Evolutionary conservation across 2,329 filamentous ascomycete species (phyloP).

Genomic region (Dryadomyces sulphureus): DNA sequence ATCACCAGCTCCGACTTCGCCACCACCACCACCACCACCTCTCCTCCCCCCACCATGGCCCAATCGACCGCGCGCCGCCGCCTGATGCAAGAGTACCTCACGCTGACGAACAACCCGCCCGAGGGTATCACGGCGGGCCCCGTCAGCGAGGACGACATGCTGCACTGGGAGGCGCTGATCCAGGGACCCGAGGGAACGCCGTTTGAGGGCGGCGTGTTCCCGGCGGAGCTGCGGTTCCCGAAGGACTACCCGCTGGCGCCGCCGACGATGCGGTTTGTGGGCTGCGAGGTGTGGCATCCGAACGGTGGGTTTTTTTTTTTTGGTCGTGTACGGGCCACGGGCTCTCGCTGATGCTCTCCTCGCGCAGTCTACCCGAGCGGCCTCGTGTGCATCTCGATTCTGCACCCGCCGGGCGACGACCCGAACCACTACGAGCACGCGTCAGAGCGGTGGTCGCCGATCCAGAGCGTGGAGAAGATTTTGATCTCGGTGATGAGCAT

Average conservation of each 20-base stretch:
- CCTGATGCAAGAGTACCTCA: slow-evolving; percentile 91
- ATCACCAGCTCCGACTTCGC: too few relatives aligned
- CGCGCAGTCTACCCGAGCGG: slow-evolving; percentile 75
- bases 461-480: slow-evolving; percentile 96
- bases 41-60: slow-evolving; percentile 26
- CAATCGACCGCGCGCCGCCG: slow-evolving; percentile 56
- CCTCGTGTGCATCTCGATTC: slow-evolving; percentile 93
- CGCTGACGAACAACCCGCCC: slow-evolving; percentile 86
- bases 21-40: background rate
- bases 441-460: slow-evolving; percentile 88
- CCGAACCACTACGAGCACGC: slow-evolving; percentile 97
- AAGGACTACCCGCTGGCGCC: slow-evolving; percentile 94
- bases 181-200: slow-evolving; percentile 91
- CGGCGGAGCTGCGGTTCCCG: slow-evolving; percentile 86
- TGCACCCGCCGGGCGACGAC: slow-evolving; percentile 90
- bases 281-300: slow-evolving; percentile 79
- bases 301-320: slow-evolving; percentile 48
- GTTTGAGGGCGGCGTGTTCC: slow-evolving; percentile 91
- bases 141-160: slow-evolving; percentile 84
- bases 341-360: slow-evolving; percentile 1
- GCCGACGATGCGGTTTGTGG: slow-evolving; percentile 89
- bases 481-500: slow-evolving; percentile 96
- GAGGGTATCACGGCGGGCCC: slow-evolving; percentile 95
- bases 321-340: slow-evolving; percentile 1
- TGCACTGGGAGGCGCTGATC: slow-evolving; percentile 92